Evolutionary conservation across 345 rosid genomes (phyloP).

Genomic region (Carallia brachiata): DNA sequence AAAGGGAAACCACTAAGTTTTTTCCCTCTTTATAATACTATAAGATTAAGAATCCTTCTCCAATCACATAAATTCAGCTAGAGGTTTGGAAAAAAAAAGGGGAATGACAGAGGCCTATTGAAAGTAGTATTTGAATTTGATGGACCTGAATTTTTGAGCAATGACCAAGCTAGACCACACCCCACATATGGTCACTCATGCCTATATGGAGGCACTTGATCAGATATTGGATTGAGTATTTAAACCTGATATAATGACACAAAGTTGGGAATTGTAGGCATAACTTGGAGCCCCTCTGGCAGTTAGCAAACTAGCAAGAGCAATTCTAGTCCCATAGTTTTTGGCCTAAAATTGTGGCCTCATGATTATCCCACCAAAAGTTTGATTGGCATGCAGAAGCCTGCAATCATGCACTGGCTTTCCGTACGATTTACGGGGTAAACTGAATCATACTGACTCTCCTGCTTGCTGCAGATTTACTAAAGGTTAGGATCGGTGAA

Average conservation of each 20-base stretch:
- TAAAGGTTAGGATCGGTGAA: no score
- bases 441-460: not conserved
- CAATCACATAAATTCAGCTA: no score
- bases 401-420: no score
- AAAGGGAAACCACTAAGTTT: no score
- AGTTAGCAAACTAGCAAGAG: not conserved
- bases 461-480: no score
- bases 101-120: not conserved
- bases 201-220: not conserved
- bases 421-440: not conserved
- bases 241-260: conserved; percentile 1
- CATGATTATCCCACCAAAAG: no score
- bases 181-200: conserved; percentile 11
- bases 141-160: conserved; percentile 13
- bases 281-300: not conserved
- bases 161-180: conserved; percentile 5
- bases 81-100: not conserved
- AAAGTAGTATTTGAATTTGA: no score
- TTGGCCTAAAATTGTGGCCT: not conserved
- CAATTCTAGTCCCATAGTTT: not conserved
- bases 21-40: not conserved
- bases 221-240: not conserved
- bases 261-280: not conserved
- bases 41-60: no score
- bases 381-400: no score